Evolutionary conservation across 2,329 filamentous ascomycete species (phyloP).

Genomic region (Macrophomina tecta): DNA sequence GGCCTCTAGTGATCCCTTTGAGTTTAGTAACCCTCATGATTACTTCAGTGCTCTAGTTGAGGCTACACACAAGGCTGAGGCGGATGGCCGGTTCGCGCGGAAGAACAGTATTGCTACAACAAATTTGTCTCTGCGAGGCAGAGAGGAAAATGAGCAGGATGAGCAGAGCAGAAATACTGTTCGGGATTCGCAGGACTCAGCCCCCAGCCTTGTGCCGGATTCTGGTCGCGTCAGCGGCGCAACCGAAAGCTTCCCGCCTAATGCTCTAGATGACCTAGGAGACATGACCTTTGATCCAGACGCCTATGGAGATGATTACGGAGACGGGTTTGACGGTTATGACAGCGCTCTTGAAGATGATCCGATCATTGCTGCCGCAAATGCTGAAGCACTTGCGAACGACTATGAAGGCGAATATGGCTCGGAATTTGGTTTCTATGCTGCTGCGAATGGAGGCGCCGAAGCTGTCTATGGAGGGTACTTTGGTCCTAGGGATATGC

Average conservation of each 20-base stretch:
- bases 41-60: constrained; percentile 87
- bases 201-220: constrained; percentile 54
- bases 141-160: constrained; percentile 37
- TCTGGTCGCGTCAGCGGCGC: constrained; percentile 55
- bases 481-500: constrained; percentile 74
- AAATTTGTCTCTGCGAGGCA: constrained; percentile 35
- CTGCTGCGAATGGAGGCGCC: constrained; percentile 58
- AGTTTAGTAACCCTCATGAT: constrained; percentile 63
- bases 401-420: constrained; percentile 96
- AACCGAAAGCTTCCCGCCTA: constrained; percentile 31
- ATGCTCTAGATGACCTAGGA: constrained; percentile 1
- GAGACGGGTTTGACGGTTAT: constrained; percentile 59
- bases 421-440: constrained; percentile 96
- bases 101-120: constrained; percentile 54
- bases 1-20: constrained; percentile 38
- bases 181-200: constrained; percentile 38
- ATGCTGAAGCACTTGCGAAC: constrained; percentile 89
- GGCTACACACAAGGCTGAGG: constrained; percentile 77
- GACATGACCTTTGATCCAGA: constrained; percentile 65
- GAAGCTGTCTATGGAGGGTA: constrained; percentile 83
- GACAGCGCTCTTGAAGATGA: constrained; percentile 67
- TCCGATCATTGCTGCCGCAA: constrained; percentile 90
- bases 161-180: constrained; percentile 34
- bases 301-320: constrained; percentile 48
- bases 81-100: constrained; percentile 75